phyloP scores from a whole-genome alignment of 1,139 yeast genomes.

The Yamadazyma kanchanaburiensis region DNA sequence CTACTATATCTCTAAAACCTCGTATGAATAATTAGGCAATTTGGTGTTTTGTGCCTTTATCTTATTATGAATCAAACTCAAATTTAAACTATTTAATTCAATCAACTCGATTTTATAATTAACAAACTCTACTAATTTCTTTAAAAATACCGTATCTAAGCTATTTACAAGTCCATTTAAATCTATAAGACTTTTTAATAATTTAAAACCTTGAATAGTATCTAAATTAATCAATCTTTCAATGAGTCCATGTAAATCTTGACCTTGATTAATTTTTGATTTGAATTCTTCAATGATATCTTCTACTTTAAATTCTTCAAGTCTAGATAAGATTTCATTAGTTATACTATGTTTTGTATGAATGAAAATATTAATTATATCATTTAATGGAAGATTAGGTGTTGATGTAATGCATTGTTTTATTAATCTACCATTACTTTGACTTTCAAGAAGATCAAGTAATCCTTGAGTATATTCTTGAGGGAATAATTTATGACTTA shows the following conservation, averaged over 20 bases:
- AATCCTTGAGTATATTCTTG: conserved; percentile 52
- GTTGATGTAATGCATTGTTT: conserved; percentile 82
- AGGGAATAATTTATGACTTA: conserved; percentile 88
- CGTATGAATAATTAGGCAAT: conserved; percentile 52
- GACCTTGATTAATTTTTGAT: conserved; percentile 18
- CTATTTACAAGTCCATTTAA: conserved; percentile 59
- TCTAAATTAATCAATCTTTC: conserved; percentile 37
- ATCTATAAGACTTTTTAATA: conserved; percentile 63
- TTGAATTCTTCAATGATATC: conserved; percentile 39
- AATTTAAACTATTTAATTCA: conserved; percentile 48
- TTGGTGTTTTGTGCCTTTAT: conserved; percentile 19
- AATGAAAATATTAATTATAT: conserved; percentile 56
- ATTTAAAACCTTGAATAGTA: conserved; percentile 49
- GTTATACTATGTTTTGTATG: conserved; percentile 55
- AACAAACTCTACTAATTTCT: conserved; percentile 41
- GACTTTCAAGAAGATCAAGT: conserved; percentile 39
- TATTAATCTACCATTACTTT: conserved; percentile 54
- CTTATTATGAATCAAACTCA: conserved; percentile 55
- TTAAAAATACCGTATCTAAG: conserved; percentile 51
- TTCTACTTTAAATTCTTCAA: conserved; percentile 17
- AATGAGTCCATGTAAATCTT: conserved; percentile 13
- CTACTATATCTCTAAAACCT: conserved; percentile 14
- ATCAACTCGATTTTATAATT: conserved; percentile 48
- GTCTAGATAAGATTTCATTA: conserved; percentile 38
- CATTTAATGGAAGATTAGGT: conserved; percentile 62